A percentile compares a stretch with the other conserved stretches of the same genome.
These are phyloP conservation scores for Pichia sp. DNA, from an alignment of 1,139 yeast species.

Conservation along the genomic window DNA sequence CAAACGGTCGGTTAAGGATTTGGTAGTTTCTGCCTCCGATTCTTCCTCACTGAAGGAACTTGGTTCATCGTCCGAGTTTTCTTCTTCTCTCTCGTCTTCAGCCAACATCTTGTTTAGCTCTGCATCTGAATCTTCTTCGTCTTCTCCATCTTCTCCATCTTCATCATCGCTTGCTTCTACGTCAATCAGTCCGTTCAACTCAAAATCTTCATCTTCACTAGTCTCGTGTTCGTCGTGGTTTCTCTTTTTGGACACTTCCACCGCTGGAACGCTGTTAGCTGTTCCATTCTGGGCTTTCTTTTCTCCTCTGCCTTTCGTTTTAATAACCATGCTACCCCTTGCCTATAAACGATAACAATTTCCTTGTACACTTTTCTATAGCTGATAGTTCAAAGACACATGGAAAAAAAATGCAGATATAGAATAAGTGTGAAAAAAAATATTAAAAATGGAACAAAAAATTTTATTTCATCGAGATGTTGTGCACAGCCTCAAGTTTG, in stretches of 20 bases:
- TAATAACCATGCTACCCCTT: background rate
- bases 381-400: background rate
- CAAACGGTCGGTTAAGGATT: constrained; percentile 51
- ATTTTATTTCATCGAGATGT: background rate
- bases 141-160: constrained; percentile 26
- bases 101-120: constrained; percentile 22
- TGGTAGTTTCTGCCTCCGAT: constrained; percentile 46
- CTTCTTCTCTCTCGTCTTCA: constrained; percentile 32
- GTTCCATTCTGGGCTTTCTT: background rate
- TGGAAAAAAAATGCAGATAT: background rate
- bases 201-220: constrained; percentile 17
- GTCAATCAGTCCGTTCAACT: constrained; percentile 38
- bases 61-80: constrained; percentile 46
- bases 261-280: background rate
- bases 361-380: background rate
- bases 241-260: constrained; percentile 11
- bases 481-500: background rate
- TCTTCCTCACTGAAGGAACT: constrained; percentile 29
- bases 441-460: background rate
- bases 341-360: background rate
- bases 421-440: background rate
- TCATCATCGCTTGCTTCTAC: constrained; percentile 31
- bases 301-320: background rate
- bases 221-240: constrained; percentile 19
- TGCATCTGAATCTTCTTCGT: constrained; percentile 32